A percentile compares a stretch with the other conserved stretches of the same genome.
phyloP scores from a whole-genome alignment of 1,284 basidiomycete species.

The Golubevia pallescens region DNA sequence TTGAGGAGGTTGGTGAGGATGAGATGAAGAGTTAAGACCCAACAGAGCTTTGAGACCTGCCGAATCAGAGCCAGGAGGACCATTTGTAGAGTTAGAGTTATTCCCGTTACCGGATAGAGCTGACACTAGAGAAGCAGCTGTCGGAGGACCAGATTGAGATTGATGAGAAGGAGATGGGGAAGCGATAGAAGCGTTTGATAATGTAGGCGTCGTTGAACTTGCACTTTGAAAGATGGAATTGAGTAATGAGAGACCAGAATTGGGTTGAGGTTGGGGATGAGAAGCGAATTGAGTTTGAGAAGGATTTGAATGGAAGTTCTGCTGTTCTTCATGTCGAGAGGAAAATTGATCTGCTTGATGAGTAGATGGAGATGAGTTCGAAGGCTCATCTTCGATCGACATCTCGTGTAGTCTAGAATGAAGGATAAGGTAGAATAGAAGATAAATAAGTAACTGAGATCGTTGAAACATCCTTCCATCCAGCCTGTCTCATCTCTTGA shows the following conservation, averaged over 20 bases:
- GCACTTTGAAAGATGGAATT: constrained; percentile 13
- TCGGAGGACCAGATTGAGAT: too few species aligned
- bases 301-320: background rate
- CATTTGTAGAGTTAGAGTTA: background rate
- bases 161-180: too few species aligned
- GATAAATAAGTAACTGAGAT: constrained; percentile 2
- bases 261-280: background rate
- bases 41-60: constrained; percentile 14
- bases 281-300: background rate
- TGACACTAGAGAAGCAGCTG: too few species aligned
- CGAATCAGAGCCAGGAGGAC: too few species aligned
- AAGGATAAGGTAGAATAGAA: background rate
- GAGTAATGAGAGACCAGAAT: constrained; percentile 7
- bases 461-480: too few species aligned
- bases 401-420: background rate
- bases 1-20: background rate
- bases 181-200: too few species aligned
- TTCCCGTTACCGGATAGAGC: constrained; percentile 1
- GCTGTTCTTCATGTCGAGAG: background rate
- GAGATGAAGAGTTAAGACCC: constrained; percentile 5
- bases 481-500: too few species aligned
- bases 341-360: background rate
- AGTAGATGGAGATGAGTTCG: constrained; percentile 7
- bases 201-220: too few species aligned
- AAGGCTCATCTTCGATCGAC: constrained; percentile 14